Evolutionary conservation across 23 red algal species (phyloP).

Genomic region (Pyropia haitanensis): DNA sequence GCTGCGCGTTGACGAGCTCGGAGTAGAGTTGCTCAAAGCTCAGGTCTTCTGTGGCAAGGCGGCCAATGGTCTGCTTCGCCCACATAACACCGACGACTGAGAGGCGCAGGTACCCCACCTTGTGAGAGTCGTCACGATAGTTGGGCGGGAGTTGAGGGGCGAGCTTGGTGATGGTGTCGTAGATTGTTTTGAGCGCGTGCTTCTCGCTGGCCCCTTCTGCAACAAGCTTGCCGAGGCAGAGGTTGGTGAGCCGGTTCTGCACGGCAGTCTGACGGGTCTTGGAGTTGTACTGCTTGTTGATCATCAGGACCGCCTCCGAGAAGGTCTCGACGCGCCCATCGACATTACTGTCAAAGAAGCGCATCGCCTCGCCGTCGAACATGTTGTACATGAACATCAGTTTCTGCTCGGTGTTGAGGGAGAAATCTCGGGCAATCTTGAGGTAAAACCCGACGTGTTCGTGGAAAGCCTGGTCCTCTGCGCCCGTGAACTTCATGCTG

Average conservation of each 20-base stretch:
- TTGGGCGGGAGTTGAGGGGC: slow-evolving; percentile 2
- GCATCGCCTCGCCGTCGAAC: slow-evolving; percentile 3
- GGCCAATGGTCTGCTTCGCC: too few relatives aligned
- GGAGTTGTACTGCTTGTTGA: slow-evolving; percentile 20
- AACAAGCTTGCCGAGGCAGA: neutral
- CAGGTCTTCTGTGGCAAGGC: too few relatives aligned
- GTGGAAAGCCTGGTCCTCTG: slow-evolving; percentile 6
- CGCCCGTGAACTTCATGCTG: slow-evolving; percentile 17
- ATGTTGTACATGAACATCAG: slow-evolving; percentile 14
- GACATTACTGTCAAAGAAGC: slow-evolving; percentile 4
- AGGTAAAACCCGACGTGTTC: slow-evolving; percentile 9
- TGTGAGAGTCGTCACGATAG: neutral
- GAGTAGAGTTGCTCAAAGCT: too few relatives aligned
- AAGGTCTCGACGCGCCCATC: neutral
- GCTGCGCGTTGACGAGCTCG: too few relatives aligned
- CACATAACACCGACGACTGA: too few relatives aligned
- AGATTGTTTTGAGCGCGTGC: neutral
- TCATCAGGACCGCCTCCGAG: slow-evolving; percentile 10
- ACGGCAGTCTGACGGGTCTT: slow-evolving; percentile 5
- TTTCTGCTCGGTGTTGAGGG: neutral
- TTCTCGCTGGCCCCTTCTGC: neutral
- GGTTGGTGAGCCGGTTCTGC: slow-evolving; percentile 5
- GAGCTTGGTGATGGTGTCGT: slow-evolving; percentile 12
- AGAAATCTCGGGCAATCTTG: slow-evolving; percentile 9
- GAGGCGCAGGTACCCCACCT: too few relatives aligned